phyloP scores from a whole-genome alignment of 2,329 filamentous ascomycete genomes.

The Fonsecaea multimorphosa region DNA sequence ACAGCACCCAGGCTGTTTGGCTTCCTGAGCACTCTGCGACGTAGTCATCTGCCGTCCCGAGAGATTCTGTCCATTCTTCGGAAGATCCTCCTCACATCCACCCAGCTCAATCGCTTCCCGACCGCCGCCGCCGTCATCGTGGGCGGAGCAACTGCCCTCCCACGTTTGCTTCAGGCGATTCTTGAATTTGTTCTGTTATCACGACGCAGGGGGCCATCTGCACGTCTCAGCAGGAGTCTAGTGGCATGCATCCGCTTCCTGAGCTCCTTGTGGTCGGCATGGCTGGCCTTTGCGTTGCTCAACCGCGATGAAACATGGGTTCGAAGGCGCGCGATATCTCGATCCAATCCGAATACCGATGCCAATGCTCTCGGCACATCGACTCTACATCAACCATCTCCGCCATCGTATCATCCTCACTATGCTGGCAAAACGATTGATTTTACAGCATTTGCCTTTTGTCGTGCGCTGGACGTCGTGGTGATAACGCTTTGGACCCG shows the following conservation, averaged over 20 bases:
- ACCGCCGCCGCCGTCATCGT: slow-evolving; percentile 56
- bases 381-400: slow-evolving; percentile 31
- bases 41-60: slow-evolving; percentile 43
- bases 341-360: slow-evolving; percentile 21
- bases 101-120: slow-evolving; percentile 40
- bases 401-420: slow-evolving; percentile 40
- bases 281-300: slow-evolving; percentile 56
- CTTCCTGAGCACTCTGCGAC: slow-evolving; percentile 45
- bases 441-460: slow-evolving; percentile 77
- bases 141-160: slow-evolving; percentile 58
- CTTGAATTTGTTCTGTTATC: slow-evolving; percentile 40
- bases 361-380: slow-evolving; percentile 22
- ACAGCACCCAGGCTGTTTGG: slow-evolving; percentile 54
- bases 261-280: slow-evolving; percentile 57
- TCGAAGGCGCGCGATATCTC: slow-evolving; percentile 34
- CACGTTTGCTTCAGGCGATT: slow-evolving; percentile 42
- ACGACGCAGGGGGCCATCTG: slow-evolving; percentile 4
- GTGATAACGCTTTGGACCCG: slow-evolving; percentile 69
- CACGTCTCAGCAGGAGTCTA: slow-evolving; percentile 2
- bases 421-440: slow-evolving; percentile 78
- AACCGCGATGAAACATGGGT: slow-evolving; percentile 46
- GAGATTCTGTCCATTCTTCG: slow-evolving; percentile 44
- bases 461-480: slow-evolving; percentile 74
- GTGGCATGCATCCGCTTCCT: slow-evolving; percentile 45
- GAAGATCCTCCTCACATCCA: slow-evolving; percentile 36